A percentile compares a stretch with the other conserved stretches of the same genome.
Evolutionary conservation across 1,284 basidiomycete genomes (phyloP).

Genomic region (Anthracocystis walkeri): DNA sequence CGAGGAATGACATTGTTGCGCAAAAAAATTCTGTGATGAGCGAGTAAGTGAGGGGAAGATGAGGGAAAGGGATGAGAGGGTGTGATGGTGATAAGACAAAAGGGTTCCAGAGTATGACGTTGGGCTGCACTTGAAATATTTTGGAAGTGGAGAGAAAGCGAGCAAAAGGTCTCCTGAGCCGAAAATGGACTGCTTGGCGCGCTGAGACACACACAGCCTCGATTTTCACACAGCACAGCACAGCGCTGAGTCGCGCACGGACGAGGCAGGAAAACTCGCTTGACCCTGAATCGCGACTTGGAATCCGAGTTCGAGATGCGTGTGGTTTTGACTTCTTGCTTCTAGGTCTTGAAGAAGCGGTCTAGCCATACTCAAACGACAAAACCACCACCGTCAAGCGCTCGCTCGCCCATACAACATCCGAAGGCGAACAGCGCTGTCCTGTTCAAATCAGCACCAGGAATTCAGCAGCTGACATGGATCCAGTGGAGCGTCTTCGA

Average conservation of each 20-base stretch:
- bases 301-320: background rate
- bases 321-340: slow-evolving; percentile 2
- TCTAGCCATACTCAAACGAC: background rate
- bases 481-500: background rate
- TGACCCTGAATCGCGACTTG: slow-evolving; percentile 11
- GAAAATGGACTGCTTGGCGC: background rate
- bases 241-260: slow-evolving; percentile 18
- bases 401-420: background rate
- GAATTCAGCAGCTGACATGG: slow-evolving; percentile 2
- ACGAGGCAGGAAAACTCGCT: slow-evolving; percentile 3
- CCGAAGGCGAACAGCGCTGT: background rate
- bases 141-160: slow-evolving; percentile 1
- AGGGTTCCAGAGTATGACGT: background rate
- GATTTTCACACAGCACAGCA: too few species aligned
- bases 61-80: background rate
- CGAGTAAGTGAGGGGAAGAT: background rate
- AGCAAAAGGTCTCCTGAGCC: background rate
- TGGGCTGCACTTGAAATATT: background rate
- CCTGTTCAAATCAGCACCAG: background rate
- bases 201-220: background rate
- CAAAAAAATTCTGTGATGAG: too few species aligned
- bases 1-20: slow-evolving; percentile 74
- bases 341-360: background rate
- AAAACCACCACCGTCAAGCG: background rate
- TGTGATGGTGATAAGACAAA: slow-evolving; percentile 3